A percentile compares a stretch with the other conserved stretches of the same genome.
Evolutionary conservation across 495 filamentous ascomycete genomes (phyloP).

Genomic region (Umbilicaria muhlenbergii): DNA sequence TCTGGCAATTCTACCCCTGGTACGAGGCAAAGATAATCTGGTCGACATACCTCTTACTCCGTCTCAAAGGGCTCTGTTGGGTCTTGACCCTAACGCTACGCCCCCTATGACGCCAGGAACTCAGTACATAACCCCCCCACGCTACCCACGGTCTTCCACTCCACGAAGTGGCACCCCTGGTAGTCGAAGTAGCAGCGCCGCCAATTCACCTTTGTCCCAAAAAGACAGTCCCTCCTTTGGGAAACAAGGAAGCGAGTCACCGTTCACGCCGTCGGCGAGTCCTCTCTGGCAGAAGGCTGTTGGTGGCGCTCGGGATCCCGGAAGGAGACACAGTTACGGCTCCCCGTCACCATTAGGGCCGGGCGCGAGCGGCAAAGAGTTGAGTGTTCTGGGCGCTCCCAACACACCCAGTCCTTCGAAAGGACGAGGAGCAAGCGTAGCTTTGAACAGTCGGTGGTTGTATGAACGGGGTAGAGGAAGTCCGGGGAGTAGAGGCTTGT

Average conservation of each 20-base stretch:
- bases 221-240: constrained; percentile 27
- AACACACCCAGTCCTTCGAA: constrained; percentile 46
- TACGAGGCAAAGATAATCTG: constrained; percentile 56
- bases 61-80: constrained; percentile 69
- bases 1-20: constrained; percentile 49
- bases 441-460: constrained; percentile 78
- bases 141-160: constrained; percentile 66
- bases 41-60: constrained; percentile 85
- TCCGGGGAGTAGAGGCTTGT: constrained; percentile 21
- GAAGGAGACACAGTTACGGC: constrained; percentile 47
- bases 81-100: constrained; percentile 52
- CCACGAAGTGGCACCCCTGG: constrained; percentile 29
- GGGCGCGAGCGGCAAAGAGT: constrained; percentile 34
- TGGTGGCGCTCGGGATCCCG: constrained; percentile 30
- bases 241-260: constrained; percentile 20
- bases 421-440: constrained; percentile 52
- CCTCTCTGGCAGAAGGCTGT: constrained; percentile 58
- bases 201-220: constrained; percentile 35
- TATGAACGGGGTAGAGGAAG: constrained; percentile 58
- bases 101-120: constrained; percentile 48
- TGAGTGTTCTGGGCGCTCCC: constrained; percentile 24
- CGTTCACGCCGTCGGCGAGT: constrained; percentile 39
- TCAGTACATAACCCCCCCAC: constrained; percentile 69
- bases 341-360: constrained; percentile 37
- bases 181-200: constrained; percentile 30